Percentiles rank a stretch among this genome's conserved stretches.
phyloP scores from a whole-genome alignment of 169 alveolate species.

The Theileria luwenshuni region DNA sequence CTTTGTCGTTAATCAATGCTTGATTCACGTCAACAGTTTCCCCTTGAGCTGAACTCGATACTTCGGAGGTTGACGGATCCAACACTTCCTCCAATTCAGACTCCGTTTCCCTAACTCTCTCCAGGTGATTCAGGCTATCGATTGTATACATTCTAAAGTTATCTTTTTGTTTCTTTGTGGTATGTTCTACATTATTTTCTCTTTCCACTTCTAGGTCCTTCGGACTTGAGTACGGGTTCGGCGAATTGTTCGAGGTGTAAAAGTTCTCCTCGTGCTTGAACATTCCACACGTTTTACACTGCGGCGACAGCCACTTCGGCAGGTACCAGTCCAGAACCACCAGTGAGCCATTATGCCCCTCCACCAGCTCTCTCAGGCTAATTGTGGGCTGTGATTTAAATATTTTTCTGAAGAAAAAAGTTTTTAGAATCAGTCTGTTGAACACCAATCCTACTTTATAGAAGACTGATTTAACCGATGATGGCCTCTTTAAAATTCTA shows the following conservation, averaged over 20 bases:
- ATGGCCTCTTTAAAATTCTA: background rate
- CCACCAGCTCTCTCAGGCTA: conserved; percentile 56
- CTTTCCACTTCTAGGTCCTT: too few relatives aligned
- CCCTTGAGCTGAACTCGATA: background rate
- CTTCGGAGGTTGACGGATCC: background rate
- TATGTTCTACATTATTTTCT: too few relatives aligned
- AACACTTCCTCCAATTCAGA: background rate
- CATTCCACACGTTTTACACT: conserved; percentile 44
- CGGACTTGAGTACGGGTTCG: background rate
- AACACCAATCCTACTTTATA: background rate
- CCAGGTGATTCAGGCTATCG: background rate
- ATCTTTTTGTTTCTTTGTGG: background rate
- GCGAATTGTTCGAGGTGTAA: background rate
- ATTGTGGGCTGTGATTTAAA: conserved; percentile 44
- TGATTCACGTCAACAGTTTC: background rate
- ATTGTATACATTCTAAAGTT: background rate
- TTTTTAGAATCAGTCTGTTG: background rate
- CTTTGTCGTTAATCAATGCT: background rate
- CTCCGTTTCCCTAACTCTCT: background rate
- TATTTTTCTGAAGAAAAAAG: conserved; percentile 40
- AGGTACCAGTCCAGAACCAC: conserved; percentile 64
- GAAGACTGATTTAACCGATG: background rate
- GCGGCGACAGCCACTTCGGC: conserved; percentile 44
- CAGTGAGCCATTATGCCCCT: conserved; percentile 57
- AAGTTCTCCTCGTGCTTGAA: conserved; percentile 2